Base-by-base conservation (phyloP, 116 monocot species). In the Zostera marina region DNA sequence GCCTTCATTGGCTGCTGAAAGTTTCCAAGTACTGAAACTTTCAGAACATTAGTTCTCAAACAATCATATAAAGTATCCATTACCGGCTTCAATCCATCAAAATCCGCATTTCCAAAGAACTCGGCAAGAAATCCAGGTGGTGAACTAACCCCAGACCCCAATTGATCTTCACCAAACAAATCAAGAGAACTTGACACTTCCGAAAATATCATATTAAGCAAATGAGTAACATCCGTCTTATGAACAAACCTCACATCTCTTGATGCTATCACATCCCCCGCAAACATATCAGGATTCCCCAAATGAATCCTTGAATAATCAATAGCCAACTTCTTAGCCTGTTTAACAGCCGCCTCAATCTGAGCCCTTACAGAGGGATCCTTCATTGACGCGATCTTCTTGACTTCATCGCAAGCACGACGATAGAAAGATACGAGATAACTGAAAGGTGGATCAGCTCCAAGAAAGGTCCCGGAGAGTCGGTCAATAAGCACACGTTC, bases 1-100 rank as follows among this genome's bases (percentile, higher is more conserved):
- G 78, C 96, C 54, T 90, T 73, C 22, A 98, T 53, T 5, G 86
- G 96, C 68, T 82, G 83, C 80, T 98, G 84, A 32, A 98, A 98
- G 69, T 98, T 83, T 15, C 96, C 96, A 2, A 98, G 66, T 0
- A 63, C 72, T 1, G 90, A 89, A 5, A 98, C 90, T 63, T 60
- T 77, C 19, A 74, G 63, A 47, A 98, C 76, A 25, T 63, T 80
- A 16, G 52, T 72, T 64, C 62, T 80, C 69, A 98, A 62, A 22
- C 42, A 72, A 59, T 83, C 80, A 62, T 68, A 98, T 42, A 98
- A 47, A 1, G 60, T 80, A 20, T 23, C 65, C 83, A 83, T 64
- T 0, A 86, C 48, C 20, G 72, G 63, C 51, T 83, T 80, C 67
- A 98, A 61, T 55, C 78, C 79, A 41, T 90, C 90, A 2, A 63